A percentile compares a stretch with the other conserved stretches of the same genome.
Evolutionary conservation across 257 asterid genomes (phyloP).

Genomic region (Nicotiana benthamiana): DNA sequence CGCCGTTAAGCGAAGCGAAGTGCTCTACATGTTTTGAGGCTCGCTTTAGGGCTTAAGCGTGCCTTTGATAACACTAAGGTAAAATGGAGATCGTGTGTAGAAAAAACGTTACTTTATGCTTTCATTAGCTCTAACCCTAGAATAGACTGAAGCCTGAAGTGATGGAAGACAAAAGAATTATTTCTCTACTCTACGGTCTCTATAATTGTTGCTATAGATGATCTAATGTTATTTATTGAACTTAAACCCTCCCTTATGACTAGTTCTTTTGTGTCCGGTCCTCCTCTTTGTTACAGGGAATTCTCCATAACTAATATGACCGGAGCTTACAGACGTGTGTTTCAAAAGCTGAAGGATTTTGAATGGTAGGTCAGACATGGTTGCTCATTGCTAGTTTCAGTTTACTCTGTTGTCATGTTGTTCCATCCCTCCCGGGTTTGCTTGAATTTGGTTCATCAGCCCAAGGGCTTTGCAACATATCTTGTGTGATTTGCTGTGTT

Average conservation of each 20-base stretch:
- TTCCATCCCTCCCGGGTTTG: background rate
- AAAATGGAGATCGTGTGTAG: background rate
- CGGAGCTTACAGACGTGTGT: constrained; percentile 84
- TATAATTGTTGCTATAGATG: background rate
- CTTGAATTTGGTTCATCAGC: background rate
- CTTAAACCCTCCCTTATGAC: background rate
- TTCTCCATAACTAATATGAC: constrained; percentile 80
- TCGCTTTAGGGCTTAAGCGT: too few relatives aligned
- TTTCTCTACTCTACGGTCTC: background rate
- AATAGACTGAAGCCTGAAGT: background rate
- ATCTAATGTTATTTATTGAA: background rate
- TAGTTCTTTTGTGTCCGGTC: constrained; percentile 1
- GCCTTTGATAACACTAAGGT: too few relatives aligned
- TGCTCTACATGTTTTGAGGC: too few relatives aligned
- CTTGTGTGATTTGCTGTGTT: background rate
- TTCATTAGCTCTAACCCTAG: background rate
- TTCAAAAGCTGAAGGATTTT: constrained; percentile 83
- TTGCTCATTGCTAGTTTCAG: background rate
- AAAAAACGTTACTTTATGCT: background rate
- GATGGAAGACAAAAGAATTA: background rate
- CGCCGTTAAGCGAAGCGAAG: too few relatives aligned
- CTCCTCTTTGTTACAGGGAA: constrained; percentile 47
- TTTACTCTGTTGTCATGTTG: background rate
- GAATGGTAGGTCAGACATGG: constrained; percentile 51
- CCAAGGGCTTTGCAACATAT: background rate